Evolutionary conservation across 2,329 filamentous ascomycete species (phyloP).

Genomic region (Arthrocladium fulminans): DNA sequence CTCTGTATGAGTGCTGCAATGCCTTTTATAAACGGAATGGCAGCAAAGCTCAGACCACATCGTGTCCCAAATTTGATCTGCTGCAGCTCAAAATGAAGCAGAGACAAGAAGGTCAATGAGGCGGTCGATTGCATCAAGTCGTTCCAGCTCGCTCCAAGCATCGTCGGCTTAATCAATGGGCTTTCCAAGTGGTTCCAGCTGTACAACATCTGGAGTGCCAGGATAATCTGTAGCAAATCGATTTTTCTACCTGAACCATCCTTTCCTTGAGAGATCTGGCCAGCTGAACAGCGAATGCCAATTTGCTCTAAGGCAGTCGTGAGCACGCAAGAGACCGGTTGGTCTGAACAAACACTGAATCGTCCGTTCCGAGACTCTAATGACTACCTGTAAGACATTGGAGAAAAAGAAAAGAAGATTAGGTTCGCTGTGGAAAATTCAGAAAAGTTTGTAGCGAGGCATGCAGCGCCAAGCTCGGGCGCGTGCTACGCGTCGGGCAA

Average conservation of each 20-base stretch:
- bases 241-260: slow-evolving; percentile 39
- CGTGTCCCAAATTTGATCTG: slow-evolving; percentile 75
- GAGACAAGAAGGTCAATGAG: slow-evolving; percentile 30
- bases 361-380: slow-evolving; percentile 99
- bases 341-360: slow-evolving; percentile 83
- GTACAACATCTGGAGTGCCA: too few relatives aligned
- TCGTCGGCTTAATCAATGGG: too few relatives aligned
- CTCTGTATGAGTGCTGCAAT: slow-evolving; percentile 88
- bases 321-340: slow-evolving; percentile 84
- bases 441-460: slow-evolving; percentile 1
- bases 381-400: slow-evolving; percentile 68
- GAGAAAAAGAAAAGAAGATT: slow-evolving; percentile 41
- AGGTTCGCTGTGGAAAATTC: not conserved
- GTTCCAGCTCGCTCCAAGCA: too few relatives aligned
- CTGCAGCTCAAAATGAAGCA: slow-evolving; percentile 81
- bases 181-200: too few relatives aligned
- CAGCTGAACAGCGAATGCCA: slow-evolving; percentile 65
- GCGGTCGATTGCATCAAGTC: not conserved
- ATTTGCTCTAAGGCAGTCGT: slow-evolving; percentile 83
- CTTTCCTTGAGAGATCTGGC: slow-evolving; percentile 49
- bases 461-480: not conserved
- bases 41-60: slow-evolving; percentile 64
- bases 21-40: slow-evolving; percentile 75
- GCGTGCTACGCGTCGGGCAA: not conserved
- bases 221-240: slow-evolving; percentile 24